Percentiles rank a stretch among this genome's conserved stretches.
phyloP scores from a whole-genome alignment of 78 protist species.

The Corallochytrium limacisporum region DNA sequence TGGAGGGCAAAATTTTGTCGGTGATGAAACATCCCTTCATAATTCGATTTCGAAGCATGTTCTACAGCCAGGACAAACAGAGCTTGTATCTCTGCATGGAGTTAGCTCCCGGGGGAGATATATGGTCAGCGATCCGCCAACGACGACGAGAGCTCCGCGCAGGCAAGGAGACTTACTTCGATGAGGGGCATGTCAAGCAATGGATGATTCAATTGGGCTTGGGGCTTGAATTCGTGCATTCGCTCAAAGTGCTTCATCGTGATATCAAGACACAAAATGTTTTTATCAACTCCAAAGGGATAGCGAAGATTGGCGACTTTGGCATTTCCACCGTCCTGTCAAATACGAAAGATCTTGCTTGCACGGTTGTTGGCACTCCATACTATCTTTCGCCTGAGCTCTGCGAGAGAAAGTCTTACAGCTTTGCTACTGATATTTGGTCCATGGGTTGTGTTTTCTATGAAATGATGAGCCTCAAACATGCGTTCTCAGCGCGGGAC shows the following conservation, averaged over 20 bases:
- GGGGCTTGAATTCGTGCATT: slow-evolving; percentile 64
- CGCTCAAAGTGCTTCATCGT: slow-evolving; percentile 64
- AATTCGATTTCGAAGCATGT: slow-evolving; percentile 54
- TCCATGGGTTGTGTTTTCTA: slow-evolving; percentile 44
- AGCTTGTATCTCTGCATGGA: slow-evolving; percentile 75
- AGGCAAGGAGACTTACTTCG: neutral
- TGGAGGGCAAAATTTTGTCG: slow-evolving; percentile 40
- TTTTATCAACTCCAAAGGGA: slow-evolving; percentile 41
- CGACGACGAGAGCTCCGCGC: no score
- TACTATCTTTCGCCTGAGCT: slow-evolving; percentile 82
- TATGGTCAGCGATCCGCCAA: neutral
- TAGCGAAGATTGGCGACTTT: slow-evolving; percentile 83
- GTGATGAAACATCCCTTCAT: slow-evolving; percentile 54
- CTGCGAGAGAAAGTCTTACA: slow-evolving; percentile 62
- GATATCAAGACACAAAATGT: slow-evolving; percentile 77
- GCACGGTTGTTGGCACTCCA: slow-evolving; percentile 82
- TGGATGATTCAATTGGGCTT: slow-evolving; percentile 55
- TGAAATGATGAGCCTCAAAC: slow-evolving; percentile 64
- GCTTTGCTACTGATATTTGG: slow-evolving; percentile 45
- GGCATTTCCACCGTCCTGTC: slow-evolving; percentile 78
- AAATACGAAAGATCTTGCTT: slow-evolving; percentile 43
- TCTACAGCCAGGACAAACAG: slow-evolving; percentile 27
- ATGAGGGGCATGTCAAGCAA: no score
- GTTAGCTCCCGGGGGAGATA: slow-evolving; percentile 60
- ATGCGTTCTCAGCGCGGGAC: slow-evolving; percentile 73